phyloP scores from a whole-genome alignment of 129 eudicot species.

The Tagetes erecta region DNA sequence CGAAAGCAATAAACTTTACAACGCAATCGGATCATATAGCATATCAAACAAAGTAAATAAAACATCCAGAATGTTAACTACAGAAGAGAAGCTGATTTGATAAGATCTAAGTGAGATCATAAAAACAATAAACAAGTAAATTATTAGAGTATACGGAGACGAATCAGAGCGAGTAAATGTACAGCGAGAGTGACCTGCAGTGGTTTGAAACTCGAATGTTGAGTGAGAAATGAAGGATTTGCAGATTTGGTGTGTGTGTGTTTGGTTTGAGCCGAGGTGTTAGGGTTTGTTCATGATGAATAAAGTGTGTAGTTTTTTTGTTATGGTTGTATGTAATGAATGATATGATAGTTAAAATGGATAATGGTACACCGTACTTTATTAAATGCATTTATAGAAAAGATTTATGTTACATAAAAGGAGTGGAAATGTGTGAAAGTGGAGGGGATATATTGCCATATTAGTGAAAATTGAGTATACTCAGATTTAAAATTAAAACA shows the following conservation, averaged over 20 bases:
- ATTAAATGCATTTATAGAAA: constrained; percentile 19
- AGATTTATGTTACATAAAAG: constrained; percentile 12
- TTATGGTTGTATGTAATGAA: constrained; percentile 8
- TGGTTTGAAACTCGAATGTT: constrained; percentile 16
- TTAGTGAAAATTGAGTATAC: too few species aligned
- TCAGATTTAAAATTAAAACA: too few species aligned
- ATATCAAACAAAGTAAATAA: neutral
- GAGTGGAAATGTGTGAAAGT: constrained; percentile 7
- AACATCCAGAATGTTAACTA: neutral
- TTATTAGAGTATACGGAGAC: neutral
- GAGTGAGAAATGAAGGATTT: constrained; percentile 1
- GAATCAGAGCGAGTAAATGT: constrained; percentile 17
- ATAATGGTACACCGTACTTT: neutral
- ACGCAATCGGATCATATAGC: constrained; percentile 17
- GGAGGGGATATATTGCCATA: constrained; percentile 21
- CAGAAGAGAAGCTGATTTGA: neutral
- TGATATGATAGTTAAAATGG: constrained; percentile 15
- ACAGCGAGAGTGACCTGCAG: constrained; percentile 22
- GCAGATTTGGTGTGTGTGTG: constrained; percentile 5
- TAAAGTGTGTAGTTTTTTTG: too few species aligned
- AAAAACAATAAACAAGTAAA: constrained; percentile 9
- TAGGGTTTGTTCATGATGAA: constrained; percentile 32
- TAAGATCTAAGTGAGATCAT: constrained; percentile 22
- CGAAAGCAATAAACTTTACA: constrained; percentile 1
- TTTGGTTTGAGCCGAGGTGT: constrained; percentile 11